A percentile compares a stretch with the other conserved stretches of the same genome.
Conservation (phyloP, 2,329 filamentous ascomycete genomes). For the Penicillium sp. region DNA sequence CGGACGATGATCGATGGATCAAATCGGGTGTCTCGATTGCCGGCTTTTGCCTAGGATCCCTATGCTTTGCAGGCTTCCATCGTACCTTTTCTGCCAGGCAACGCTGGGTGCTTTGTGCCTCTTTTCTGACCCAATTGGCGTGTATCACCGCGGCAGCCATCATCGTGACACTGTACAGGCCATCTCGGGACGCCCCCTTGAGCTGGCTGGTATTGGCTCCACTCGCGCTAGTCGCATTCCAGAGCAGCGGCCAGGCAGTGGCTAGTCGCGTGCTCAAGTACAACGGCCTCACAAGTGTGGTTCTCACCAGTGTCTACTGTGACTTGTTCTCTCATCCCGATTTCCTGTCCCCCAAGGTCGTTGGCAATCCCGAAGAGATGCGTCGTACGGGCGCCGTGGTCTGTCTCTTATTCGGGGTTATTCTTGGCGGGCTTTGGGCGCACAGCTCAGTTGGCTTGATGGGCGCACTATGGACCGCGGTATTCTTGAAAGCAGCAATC, state of each 20-base stretch:
- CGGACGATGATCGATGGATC: conserved; percentile 66
- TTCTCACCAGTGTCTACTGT: conserved; percentile 81
- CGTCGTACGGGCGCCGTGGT: conserved; percentile 58
- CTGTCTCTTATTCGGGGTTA: conserved; percentile 60
- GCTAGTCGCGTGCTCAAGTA: conserved; percentile 72
- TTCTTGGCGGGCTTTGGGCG: conserved; percentile 62
- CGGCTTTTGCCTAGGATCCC: conserved; percentile 74
- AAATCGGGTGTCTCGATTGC: conserved; percentile 74
- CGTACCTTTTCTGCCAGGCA: conserved; percentile 54
- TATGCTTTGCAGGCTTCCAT: conserved; percentile 73
- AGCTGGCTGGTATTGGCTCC: conserved; percentile 68
- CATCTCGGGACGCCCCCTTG: conserved; percentile 50
- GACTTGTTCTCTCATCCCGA: conserved; percentile 74
- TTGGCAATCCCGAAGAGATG: conserved; percentile 60
- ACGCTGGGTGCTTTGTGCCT: conserved; percentile 54
- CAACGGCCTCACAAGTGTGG: conserved; percentile 75
- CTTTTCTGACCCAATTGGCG: conserved; percentile 60
- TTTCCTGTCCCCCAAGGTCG: conserved; percentile 49
- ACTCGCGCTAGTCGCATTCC: conserved; percentile 73
- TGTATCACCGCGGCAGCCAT: conserved; percentile 60
- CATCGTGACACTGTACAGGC: conserved; percentile 59
- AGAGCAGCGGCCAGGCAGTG: conserved; percentile 80
- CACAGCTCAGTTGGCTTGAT: conserved; percentile 58
- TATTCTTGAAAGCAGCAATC: conserved; percentile 62
- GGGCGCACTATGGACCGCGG: conserved; percentile 66